Conservation (phyloP, 2,329 filamentous ascomycete genomes). For the Pseudocercospora ulei region DNA sequence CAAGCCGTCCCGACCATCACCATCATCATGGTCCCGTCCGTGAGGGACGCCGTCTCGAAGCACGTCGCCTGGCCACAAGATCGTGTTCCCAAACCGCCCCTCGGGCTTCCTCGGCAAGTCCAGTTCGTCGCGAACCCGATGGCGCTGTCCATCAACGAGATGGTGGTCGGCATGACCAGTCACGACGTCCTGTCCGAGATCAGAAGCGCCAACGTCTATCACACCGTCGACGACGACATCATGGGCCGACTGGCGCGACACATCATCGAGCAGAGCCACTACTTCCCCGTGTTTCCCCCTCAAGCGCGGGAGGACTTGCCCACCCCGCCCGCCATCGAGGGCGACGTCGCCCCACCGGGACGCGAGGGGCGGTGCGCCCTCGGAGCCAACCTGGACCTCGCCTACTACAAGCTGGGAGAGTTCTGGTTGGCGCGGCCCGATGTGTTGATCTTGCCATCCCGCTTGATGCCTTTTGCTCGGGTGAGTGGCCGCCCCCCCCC, state of each 20-base stretch:
- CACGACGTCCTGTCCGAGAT: slow-evolving; percentile 77
- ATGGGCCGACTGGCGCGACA: slow-evolving; percentile 64
- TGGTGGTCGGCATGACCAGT: slow-evolving; percentile 67
- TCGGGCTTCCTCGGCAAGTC: slow-evolving; percentile 67
- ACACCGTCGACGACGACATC: slow-evolving; percentile 71
- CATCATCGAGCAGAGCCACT: slow-evolving; percentile 81
- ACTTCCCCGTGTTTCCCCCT: slow-evolving; percentile 80
- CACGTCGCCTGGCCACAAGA: slow-evolving; percentile 83
- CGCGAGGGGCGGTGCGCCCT: slow-evolving; percentile 48
- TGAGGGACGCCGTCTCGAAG: slow-evolving; percentile 70
- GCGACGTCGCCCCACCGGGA: slow-evolving; percentile 33
- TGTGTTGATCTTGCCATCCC: slow-evolving; percentile 70
- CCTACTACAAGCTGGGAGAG: slow-evolving; percentile 79
- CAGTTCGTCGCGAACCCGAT: slow-evolving; percentile 83
- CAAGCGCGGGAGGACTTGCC: slow-evolving; percentile 58
- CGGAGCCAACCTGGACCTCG: slow-evolving; percentile 70
- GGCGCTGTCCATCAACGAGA: slow-evolving; percentile 79
- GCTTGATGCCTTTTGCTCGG: slow-evolving; percentile 77
- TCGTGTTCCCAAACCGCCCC: slow-evolving; percentile 57
- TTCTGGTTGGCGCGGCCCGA: slow-evolving; percentile 82
- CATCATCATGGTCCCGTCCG: slow-evolving; percentile 72
- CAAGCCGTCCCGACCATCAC: slow-evolving; percentile 64
- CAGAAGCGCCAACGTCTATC: slow-evolving; percentile 48
- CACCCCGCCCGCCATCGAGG: slow-evolving; percentile 43
- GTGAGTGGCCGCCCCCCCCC: too few species aligned